Percentiles rank a stretch among this genome's conserved stretches.
Conservation (phyloP, 768 basidiomycete species). For the Hypsizygus marmoreus region DNA sequence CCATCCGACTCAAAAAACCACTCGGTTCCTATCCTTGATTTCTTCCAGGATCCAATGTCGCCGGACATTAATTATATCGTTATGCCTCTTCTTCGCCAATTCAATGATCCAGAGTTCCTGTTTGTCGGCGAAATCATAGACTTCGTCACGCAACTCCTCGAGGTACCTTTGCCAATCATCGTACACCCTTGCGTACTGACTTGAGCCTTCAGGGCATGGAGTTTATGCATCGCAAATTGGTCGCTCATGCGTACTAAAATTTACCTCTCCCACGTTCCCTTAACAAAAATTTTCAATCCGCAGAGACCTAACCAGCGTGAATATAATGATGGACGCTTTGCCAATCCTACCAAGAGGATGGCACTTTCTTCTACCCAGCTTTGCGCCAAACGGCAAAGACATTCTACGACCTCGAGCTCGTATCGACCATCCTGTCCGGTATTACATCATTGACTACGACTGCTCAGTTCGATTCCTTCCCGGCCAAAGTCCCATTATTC, state of each 20-base stretch:
- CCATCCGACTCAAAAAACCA: background rate
- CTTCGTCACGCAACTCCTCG: background rate
- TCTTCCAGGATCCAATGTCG: background rate
- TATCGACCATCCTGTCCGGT: conserved; percentile 12
- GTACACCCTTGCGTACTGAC: background rate
- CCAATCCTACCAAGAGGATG: conserved; percentile 2
- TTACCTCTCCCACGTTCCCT: background rate
- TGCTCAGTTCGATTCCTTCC: too few species aligned
- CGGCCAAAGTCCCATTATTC: too few species aligned
- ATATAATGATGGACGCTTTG: conserved; percentile 9
- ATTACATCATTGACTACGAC: conserved; percentile 2
- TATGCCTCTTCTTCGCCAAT: conserved; percentile 1
- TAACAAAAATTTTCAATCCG: background rate
- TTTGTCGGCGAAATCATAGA: conserved; percentile 5
- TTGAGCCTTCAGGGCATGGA: conserved; percentile 5
- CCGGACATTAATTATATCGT: too few species aligned
- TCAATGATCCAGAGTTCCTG: background rate
- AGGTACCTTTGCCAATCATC: background rate
- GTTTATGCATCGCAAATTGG: conserved; percentile 7
- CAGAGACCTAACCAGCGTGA: conserved; percentile 1
- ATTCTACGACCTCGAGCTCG: background rate
- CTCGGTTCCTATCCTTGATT: conserved; percentile 1
- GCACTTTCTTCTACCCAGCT: conserved; percentile 2
- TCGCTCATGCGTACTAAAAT: conserved; percentile 3
- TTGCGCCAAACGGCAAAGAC: too few species aligned